Evolutionary conservation across 441 rosid species (phyloP).

Genomic region (Raphanus hybrid): DNA sequence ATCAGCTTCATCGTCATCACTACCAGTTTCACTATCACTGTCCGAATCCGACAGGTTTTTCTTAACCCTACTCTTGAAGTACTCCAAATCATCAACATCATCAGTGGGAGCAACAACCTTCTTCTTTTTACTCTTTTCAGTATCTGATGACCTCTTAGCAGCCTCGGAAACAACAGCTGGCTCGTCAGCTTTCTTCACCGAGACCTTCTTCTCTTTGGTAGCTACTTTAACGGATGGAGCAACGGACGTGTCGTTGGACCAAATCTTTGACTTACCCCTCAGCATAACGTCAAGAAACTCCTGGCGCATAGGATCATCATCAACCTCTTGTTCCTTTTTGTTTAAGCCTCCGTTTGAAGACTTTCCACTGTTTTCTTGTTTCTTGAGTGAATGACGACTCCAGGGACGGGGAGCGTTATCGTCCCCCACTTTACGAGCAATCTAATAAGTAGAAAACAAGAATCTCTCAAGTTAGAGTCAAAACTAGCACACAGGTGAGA

Average conservation of each 20-base stretch:
- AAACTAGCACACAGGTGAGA: constrained; percentile 10
- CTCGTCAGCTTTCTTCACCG: constrained; percentile 43
- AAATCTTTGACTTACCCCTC: constrained; percentile 71
- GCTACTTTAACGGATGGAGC: constrained; percentile 42
- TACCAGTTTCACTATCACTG: constrained; percentile 49
- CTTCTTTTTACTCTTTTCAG: constrained; percentile 41
- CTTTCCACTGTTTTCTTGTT: constrained; percentile 43
- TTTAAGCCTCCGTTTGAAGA: constrained; percentile 33
- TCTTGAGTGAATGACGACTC: constrained; percentile 76
- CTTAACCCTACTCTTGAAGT: constrained; percentile 88
- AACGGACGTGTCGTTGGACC: constrained; percentile 73
- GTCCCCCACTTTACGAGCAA: constrained; percentile 78
- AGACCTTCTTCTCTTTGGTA: constrained; percentile 34
- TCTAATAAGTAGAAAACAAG: constrained; percentile 45
- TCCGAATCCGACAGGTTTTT: constrained; percentile 82
- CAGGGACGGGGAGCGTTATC: constrained; percentile 76
- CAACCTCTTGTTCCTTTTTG: constrained; percentile 42
- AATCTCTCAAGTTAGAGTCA: background rate
- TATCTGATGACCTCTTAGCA: constrained; percentile 34
- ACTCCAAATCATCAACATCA: constrained; percentile 82
- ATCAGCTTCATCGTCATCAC: constrained; percentile 20
- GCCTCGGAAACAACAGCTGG: constrained; percentile 29
- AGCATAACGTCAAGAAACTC: constrained; percentile 92
- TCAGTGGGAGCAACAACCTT: constrained; percentile 50
- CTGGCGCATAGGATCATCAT: constrained; percentile 64